These are phyloP conservation scores for Anisodus tanguticus DNA, from an alignment of 257 asterid genomes.

Conservation along the genomic window DNA sequence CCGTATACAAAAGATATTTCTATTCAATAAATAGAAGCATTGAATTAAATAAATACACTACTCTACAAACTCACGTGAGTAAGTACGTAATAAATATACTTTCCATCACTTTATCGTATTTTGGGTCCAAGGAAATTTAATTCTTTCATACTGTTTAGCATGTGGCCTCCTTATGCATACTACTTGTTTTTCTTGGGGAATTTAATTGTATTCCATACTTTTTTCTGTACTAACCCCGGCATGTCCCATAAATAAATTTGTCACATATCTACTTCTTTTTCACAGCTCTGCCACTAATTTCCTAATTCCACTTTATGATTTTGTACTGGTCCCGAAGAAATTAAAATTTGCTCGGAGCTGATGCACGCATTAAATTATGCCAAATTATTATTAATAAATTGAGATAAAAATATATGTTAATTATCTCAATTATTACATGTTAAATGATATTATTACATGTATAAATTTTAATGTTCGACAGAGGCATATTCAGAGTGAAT, in stretches of 20 bases:
- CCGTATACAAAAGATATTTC: background rate
- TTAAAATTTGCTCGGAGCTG: too few relatives aligned
- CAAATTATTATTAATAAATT: background rate
- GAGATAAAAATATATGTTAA: too few relatives aligned
- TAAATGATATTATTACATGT: background rate
- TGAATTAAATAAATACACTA: background rate
- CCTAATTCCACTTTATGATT: background rate
- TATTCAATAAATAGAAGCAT: conserved; percentile 5
- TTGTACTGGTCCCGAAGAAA: background rate
- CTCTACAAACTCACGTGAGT: conserved; percentile 22
- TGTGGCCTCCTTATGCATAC: background rate
- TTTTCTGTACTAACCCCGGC: background rate
- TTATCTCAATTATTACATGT: background rate
- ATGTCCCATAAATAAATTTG: background rate
- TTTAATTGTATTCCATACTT: background rate
- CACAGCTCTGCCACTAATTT: background rate
- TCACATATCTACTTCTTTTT: background rate
- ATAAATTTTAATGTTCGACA: too few relatives aligned
- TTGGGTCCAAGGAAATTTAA: background rate
- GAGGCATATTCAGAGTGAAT: too few relatives aligned
- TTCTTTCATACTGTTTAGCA: conserved; percentile 8
- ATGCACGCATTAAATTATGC: background rate
- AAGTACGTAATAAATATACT: background rate
- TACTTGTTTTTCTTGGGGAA: background rate
- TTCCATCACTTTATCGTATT: background rate